Base-by-base conservation (phyloP, 2,329 filamentous ascomycete species). In the Beauveria asiatica region DNA sequence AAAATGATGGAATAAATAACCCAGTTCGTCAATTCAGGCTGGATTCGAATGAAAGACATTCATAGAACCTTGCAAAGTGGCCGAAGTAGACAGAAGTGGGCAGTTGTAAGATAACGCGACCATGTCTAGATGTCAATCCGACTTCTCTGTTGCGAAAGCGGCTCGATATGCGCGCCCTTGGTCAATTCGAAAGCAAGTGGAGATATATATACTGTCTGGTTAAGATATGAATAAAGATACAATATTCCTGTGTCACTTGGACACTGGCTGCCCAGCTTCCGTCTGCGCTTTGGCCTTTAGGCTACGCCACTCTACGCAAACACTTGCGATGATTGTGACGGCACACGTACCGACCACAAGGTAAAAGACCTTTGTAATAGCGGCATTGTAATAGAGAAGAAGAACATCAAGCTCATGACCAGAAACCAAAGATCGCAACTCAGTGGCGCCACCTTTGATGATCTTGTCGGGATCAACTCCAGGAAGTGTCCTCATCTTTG, bases 261-360 rank as follows among this genome's bases (percentile, higher is more conserved):
- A 17, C 16, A 19, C 33, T 17, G 33, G n/a, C 25, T 44, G 37
- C 13, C 56, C 46, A 13, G 37, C 49, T 30, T 61, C 42, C 5
- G 37, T 39, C 25, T 52, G 25, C 11, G 39, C 53, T 27, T 45
- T 57, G 8, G 59, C 78, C 66, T 81, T 82, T 17, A 83, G 74
- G 59, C 76, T 81, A 70, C 76, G 77, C 76, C 76, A 78, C 67
- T 81, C 79, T 60, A 80, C 73, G 1, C 71, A 68, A 3, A 73
- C 64, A 5, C 68, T 65, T 1, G 73, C 73, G 17, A 75, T 39
- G 48, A 77, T 71, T 0, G 74, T 71, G 8, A 78, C 59, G 8
- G 72, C 72, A 1, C 73, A 74, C 13, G 78, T 64, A 1, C 73
- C 76, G 39, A 72, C 70, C 16, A 69, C 69, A 51, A 77, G 67